Conservation (phyloP, 495 filamentous ascomycete genomes). For the Copromyces sp. region DNA sequence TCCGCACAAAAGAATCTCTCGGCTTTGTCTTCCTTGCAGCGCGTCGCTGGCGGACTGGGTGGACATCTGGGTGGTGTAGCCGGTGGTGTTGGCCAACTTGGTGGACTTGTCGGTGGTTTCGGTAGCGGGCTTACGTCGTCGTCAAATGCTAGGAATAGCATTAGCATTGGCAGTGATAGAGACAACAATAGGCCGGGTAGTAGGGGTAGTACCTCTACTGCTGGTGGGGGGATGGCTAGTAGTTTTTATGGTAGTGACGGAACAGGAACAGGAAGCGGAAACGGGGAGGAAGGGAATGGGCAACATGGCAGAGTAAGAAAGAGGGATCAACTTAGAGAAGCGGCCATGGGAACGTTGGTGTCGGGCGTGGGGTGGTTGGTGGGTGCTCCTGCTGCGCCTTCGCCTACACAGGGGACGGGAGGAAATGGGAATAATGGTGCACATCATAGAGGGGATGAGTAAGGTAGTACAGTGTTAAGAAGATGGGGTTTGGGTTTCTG, state of each 20-base stretch:
- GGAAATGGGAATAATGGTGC: not conserved
- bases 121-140: not conserved
- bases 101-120: not conserved
- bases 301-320: conserved; percentile 52
- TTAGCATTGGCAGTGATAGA: not conserved
- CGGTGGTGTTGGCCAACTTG: conserved; percentile 2
- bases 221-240: not conserved
- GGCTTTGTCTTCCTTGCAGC: conserved; percentile 35
- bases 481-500: not conserved
- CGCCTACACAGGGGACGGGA: not conserved
- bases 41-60: conserved; percentile 8
- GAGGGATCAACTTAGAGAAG: conserved; percentile 72
- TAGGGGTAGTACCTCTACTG: not conserved
- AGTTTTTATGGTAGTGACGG: conserved; percentile 4
- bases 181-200: not conserved
- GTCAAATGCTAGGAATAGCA: not conserved
- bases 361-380: conserved; percentile 83
- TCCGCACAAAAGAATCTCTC: conserved; percentile 50
- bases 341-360: conserved; percentile 59
- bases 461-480: no score
- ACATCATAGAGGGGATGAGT: not conserved
- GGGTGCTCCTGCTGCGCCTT: conserved; percentile 50
- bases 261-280: not conserved
- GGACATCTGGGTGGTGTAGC: not conserved
- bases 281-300: conserved; percentile 19